Base-by-base conservation (phyloP, 306 rosid species). In the Vicia sativa region DNA sequence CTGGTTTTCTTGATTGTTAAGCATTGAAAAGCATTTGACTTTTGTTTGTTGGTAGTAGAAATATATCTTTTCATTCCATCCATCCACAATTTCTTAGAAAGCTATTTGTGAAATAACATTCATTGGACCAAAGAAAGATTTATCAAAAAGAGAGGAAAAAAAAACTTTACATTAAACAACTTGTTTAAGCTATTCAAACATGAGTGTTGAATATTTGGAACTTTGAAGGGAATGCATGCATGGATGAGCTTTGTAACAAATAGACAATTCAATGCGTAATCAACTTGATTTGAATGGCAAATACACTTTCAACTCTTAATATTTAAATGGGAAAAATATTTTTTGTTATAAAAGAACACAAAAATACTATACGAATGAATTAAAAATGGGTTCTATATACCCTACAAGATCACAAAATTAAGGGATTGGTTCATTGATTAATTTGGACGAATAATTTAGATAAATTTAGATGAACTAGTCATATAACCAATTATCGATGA, bases 1-100 rank as follows among this genome's bases (percentile, higher is more conserved):
- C 23, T 66, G 57, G 76, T 45, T 86, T 86, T 74, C 88, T 89
- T 86, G 81, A 71, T 58, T 21, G 74, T 79, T 86, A 89, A 89
- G 96, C 74, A 78, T 78, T 76, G 29, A 15, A 80, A 82, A 84
- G 77, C 72, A 58, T 70, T 81, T 73, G 6, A 19, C 77, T 73
- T 77, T 81, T 56, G 56, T 76, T 76, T 28, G 69, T 46, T 69
- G 18, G 74, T 55, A 59, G 68, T 37, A 72, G 42, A 77, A 72
- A 75, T 45, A 74, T 63, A 70, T 72, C 57, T 84, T 77, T 70
- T 67, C 76, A 75, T 61, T 52, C 28, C 77, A 41, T 78, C 62
- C 58, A 26, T 59, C 46, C 53, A 65, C 77, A 68, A 73, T 73
- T 81, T 65, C 58, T 38, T 53, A 19, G 62, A 76, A 76, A 82